Evolutionary conservation across 768 basidiomycete genomes (phyloP).

Genomic region (Gymnopilus junonius): DNA sequence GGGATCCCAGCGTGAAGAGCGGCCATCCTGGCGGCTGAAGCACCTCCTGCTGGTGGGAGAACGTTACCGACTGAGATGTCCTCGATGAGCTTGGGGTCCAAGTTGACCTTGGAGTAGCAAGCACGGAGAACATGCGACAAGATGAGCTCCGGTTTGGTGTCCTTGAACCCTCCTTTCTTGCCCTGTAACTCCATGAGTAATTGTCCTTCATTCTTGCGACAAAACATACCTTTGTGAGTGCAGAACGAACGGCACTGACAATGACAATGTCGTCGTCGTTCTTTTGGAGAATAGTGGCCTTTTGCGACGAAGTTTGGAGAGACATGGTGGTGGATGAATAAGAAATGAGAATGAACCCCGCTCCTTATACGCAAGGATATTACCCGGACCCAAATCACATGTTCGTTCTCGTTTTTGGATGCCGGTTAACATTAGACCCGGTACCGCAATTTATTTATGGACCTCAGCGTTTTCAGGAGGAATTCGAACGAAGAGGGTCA

Average conservation of each 20-base stretch:
- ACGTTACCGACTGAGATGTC: conserved; percentile 90
- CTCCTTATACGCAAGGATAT: conserved; percentile 8
- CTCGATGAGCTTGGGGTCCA: conserved; percentile 84
- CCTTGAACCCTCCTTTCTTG: conserved; percentile 90
- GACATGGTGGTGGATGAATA: conserved; percentile 33
- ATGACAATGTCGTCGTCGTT: conserved; percentile 90
- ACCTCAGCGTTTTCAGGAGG: too few relatives aligned
- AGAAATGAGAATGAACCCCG: conserved; percentile 6
- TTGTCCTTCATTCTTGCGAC: not conserved
- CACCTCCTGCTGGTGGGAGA: conserved; percentile 85
- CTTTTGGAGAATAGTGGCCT: conserved; percentile 68
- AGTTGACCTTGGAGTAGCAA: conserved; percentile 64
- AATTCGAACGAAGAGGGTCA: too few relatives aligned
- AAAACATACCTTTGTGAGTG: conserved; percentile 83
- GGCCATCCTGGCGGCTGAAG: conserved; percentile 83
- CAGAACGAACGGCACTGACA: conserved; percentile 85
- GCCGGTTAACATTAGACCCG: not conserved
- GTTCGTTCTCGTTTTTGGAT: not conserved
- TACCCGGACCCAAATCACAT: conserved; percentile 14
- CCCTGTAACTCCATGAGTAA: conserved; percentile 45
- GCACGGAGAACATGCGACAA: conserved; percentile 78
- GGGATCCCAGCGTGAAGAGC: conserved; percentile 87
- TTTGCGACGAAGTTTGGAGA: conserved; percentile 45
- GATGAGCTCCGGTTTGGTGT: conserved; percentile 83
- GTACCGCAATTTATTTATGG: too few relatives aligned